Conservation (phyloP, 108 stramenopile genomes). For the Fistulifera pelliculosa region DNA sequence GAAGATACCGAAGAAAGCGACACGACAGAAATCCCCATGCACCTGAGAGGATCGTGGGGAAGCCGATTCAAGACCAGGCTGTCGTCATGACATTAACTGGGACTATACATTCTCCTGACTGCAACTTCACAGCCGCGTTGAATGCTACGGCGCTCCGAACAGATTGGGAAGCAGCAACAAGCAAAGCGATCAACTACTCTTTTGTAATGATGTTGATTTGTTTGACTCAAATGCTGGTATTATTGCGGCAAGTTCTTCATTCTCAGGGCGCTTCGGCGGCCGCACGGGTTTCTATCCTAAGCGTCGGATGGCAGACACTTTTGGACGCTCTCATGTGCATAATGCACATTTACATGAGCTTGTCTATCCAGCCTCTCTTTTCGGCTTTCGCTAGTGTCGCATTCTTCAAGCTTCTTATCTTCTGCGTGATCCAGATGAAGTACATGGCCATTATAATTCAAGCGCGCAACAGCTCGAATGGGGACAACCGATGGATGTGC, state of each 20-base stretch:
- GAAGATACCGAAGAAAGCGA: conserved; percentile 5
- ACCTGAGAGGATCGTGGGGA: not conserved
- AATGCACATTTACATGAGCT: conserved; percentile 74
- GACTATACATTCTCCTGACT: conserved; percentile 54
- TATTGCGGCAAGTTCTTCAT: conserved; percentile 82
- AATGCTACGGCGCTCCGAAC: conserved; percentile 78
- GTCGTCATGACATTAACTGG: conserved; percentile 59
- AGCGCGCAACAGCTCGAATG: conserved; percentile 56
- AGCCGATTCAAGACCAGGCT: conserved; percentile 39
- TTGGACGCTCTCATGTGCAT: conserved; percentile 88
- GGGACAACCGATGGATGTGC: conserved; percentile 55
- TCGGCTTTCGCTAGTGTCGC: conserved; percentile 86
- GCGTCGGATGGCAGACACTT: conserved; percentile 88
- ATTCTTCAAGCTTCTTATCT: conserved; percentile 91
- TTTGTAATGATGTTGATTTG: conserved; percentile 88
- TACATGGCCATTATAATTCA: conserved; percentile 63
- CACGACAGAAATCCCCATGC: not conserved
- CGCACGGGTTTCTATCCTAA: conserved; percentile 67
- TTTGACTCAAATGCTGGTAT: conserved; percentile 76
- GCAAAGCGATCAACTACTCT: conserved; percentile 85
- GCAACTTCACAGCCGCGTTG: conserved; percentile 57
- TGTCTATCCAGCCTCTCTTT: conserved; percentile 79
- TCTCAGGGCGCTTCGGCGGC: conserved; percentile 76
- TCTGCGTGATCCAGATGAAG: conserved; percentile 93
- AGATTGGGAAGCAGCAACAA: conserved; percentile 77